Conservation (phyloP, 441 rosid genomes). For the Adansonia madagascariensis region DNA sequence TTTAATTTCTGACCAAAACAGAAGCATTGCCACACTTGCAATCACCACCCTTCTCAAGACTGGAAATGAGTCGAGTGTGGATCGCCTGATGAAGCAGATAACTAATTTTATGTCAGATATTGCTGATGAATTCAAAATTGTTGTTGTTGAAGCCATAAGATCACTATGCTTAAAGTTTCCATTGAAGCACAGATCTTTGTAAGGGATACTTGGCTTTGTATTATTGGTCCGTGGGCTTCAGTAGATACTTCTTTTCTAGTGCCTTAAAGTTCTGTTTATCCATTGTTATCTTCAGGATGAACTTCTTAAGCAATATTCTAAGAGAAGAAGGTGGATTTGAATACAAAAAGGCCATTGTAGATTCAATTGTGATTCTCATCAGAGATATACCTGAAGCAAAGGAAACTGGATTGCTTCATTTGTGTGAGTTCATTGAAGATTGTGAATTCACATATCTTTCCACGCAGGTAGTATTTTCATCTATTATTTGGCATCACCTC, state of each 20-base stretch:
- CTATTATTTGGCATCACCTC: neutral
- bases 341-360: slow-evolving; percentile 91
- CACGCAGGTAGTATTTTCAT: slow-evolving; percentile 67
- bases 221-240: slow-evolving; percentile 23
- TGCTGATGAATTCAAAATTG: slow-evolving; percentile 98
- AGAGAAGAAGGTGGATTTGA: slow-evolving; percentile 99
- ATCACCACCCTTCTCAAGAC: slow-evolving; percentile 95
- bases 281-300: slow-evolving; percentile 63
- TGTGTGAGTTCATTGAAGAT: slow-evolving; percentile 96
- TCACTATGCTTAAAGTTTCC: slow-evolving; percentile 93
- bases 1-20: slow-evolving; percentile 92
- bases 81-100: slow-evolving; percentile 95
- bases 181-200: slow-evolving; percentile 91
- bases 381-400: slow-evolving; percentile 95
- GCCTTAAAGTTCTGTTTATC: neutral
- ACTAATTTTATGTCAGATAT: slow-evolving; percentile 98
- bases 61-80: slow-evolving; percentile 95
- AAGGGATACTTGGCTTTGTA: slow-evolving; percentile 33
- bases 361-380: slow-evolving; percentile 88
- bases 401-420: slow-evolving; percentile 93
- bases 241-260: neutral
- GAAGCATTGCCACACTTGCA: slow-evolving; percentile 97
- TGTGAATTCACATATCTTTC: slow-evolving; percentile 99
- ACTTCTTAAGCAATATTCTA: slow-evolving; percentile 91
- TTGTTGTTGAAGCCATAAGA: slow-evolving; percentile 95